Evolutionary conservation across 306 rosid genomes (phyloP), one percentile per base, ranked within the genome.

Genomic region (Begonia peltatifolia): DNA sequence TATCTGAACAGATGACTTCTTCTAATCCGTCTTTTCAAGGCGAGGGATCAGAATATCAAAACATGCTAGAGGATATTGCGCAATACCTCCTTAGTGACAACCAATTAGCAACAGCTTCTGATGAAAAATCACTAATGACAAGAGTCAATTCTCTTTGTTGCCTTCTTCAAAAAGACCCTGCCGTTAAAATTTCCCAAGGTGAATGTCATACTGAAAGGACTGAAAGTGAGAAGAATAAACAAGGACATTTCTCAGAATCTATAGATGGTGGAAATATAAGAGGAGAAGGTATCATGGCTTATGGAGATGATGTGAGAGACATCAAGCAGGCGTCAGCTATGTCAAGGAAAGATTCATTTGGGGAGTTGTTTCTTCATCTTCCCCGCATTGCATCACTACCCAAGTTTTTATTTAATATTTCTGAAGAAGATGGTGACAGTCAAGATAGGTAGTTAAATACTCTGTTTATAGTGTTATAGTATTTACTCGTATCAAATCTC

Each of bases 111-210:
- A 63, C 80, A 1, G 61, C 75, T 48, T 78, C 93, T 11, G 95
- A 87, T 57, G 95, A 87, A 69, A 77, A 80, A 54, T 87, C 86
- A 58, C 79, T 87, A 43, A 87, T 87, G 93, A 59, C 93, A 62
- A 77, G 95, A 74, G 95, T 87, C 71, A 74, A 87, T 68, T 87
- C 95, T 61, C 82, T 87, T 16, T 77, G 77, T 53, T 83, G 84
- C 66, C 95, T 87, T 63, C 61, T 83, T 67, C 95, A 87, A 63
- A 87, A 80, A 69, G 95, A 87, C 63, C 69, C 78, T 15, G 22
- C 15, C 42, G 20, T 56, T 18, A 61, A 73, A n/a, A 59, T 66
- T 44, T 85, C 36, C 22, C 60, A 65, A 0, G 69, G 63, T 11
- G 81, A 60, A 50, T 58, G 44, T 57, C 23, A 53, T 16, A 43